Conservation (phyloP, 225 moss, liverwort and hornwort species). For the Polytrichum commune region DNA sequence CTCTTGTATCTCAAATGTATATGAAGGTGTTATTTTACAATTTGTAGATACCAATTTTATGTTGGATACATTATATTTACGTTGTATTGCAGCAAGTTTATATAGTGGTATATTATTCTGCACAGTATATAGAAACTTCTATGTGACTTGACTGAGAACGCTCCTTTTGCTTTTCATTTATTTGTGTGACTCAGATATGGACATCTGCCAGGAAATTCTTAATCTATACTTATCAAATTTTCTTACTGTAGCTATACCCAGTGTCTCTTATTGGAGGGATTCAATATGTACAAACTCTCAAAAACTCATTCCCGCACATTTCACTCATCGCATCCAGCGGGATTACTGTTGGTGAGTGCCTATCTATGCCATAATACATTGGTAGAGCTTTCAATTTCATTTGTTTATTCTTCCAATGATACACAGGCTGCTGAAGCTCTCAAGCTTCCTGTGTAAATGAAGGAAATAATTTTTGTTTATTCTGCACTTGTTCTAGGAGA, state of each 20-base stretch:
- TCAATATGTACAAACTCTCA: slow-evolving; percentile 43
- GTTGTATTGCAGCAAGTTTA: too few species aligned
- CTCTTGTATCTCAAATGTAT: slow-evolving; percentile 4
- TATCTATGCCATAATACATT: not conserved
- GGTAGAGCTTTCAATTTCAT: too few species aligned
- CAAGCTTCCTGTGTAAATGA: not conserved
- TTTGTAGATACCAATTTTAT: too few species aligned
- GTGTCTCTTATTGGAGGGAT: slow-evolving; percentile 64
- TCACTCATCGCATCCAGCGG: slow-evolving; percentile 69
- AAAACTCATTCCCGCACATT: slow-evolving; percentile 42
- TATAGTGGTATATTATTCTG: too few species aligned
- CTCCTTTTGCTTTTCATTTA: not conserved
- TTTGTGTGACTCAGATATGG: not conserved
- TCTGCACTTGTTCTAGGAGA: too few species aligned
- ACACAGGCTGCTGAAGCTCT: not conserved
- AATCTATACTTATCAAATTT: too few species aligned
- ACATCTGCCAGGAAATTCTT: too few species aligned
- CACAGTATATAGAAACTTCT: too few species aligned
- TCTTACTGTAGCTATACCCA: slow-evolving; percentile 66
- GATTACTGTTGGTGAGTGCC: slow-evolving; percentile 37
- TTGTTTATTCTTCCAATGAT: too few species aligned
- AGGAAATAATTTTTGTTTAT: not conserved
- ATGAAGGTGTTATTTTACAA: not conserved
- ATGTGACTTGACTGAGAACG: too few species aligned
- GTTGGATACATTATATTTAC: too few species aligned